Evolutionary conservation across 2,329 filamentous ascomycete genomes (phyloP), one percentile per base, ranked within the genome.

Genomic region (Rutstroemia sp.): DNA sequence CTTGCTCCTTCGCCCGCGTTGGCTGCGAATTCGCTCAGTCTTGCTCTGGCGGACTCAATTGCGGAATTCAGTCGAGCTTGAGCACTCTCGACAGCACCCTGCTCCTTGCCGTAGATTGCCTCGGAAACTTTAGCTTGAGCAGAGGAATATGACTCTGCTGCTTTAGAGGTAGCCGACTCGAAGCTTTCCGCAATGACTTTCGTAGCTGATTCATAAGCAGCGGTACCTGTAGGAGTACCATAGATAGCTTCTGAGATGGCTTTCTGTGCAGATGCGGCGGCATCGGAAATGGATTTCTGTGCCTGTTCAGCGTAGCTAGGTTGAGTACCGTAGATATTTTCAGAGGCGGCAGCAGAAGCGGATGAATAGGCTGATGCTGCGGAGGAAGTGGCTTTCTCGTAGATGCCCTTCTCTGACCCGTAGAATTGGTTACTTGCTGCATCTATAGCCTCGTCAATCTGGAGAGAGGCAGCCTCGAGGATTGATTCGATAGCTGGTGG

Each of bases 341-440:
- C 75, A 51, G 77, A 81, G 45, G 77, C 73, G 21, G 75, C 73
- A 34, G 74, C 74, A 46, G 73, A 73, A 4, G 73, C 75, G 2
- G 76, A 76, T 16, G 73, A 74, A 64, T 80, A 81, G 4, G 75
- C 77, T 51, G 76, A 77, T 4, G 76, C 75, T 2, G 77, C 78
- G 14, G 76, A 77, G 23, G 76, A 76, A 19, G 76, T 78, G 2
- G 77, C 79, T 64, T 80, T 71, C 63, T 83, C 81, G 27, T 74
- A 72, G 2, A 71, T 70, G 27, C 79, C 77, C 65, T 80, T 81
- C 19, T 72, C 69, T 1, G 77, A 77, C 44, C 81, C 82, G 62
- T 85, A 84, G 17, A 83, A 68, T 47, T 81, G 79, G 10, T 75
- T 68, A 47, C 77, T 82, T 1, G 80, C 82, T 45, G 79, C 81